These are phyloP conservation scores for Xylaria sp. DNA, from an alignment of 2,329 filamentous ascomycete species.

Conservation along the genomic window DNA sequence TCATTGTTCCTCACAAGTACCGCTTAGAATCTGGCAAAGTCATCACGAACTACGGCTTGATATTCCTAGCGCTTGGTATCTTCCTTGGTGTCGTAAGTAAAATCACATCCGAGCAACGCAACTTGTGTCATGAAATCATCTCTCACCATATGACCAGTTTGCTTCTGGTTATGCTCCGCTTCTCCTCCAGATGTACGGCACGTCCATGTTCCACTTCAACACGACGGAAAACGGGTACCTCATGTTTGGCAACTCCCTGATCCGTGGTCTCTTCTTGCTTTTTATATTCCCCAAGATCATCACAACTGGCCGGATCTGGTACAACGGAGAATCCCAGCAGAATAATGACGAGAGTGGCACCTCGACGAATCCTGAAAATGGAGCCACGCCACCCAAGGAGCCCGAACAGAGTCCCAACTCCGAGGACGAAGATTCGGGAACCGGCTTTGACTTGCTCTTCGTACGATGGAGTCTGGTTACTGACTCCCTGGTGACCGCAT, in stretches of 20 bases:
- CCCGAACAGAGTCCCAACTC: constrained; percentile 22
- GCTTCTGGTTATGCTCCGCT: constrained; percentile 63
- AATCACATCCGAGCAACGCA: not conserved
- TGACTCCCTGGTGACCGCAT: constrained; percentile 59
- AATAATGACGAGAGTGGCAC: not conserved
- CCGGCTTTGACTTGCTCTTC: constrained; percentile 60
- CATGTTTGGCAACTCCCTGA: constrained; percentile 51
- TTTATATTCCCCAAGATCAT: constrained; percentile 52
- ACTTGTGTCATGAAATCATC: not conserved
- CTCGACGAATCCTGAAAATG: constrained; percentile 16
- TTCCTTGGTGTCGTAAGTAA: constrained; percentile 57
- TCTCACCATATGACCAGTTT: constrained; percentile 34
- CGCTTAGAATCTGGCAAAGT: constrained; percentile 45
- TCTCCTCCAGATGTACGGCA: constrained; percentile 56
- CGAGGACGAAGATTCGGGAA: constrained; percentile 29
- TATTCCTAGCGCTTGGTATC: constrained; percentile 60
- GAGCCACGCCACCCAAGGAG: constrained; percentile 25
- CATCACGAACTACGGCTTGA: constrained; percentile 54
- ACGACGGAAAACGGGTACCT: constrained; percentile 53
- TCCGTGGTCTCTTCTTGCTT: constrained; percentile 51
- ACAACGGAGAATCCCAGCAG: constrained; percentile 19
- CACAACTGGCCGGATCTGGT: constrained; percentile 39
- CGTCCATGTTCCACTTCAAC: constrained; percentile 48
- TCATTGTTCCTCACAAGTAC: constrained; percentile 55
- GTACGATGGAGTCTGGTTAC: constrained; percentile 59